phyloP scores from a whole-genome alignment of 148 eudicot genomes.

The Chenopodium album region DNA sequence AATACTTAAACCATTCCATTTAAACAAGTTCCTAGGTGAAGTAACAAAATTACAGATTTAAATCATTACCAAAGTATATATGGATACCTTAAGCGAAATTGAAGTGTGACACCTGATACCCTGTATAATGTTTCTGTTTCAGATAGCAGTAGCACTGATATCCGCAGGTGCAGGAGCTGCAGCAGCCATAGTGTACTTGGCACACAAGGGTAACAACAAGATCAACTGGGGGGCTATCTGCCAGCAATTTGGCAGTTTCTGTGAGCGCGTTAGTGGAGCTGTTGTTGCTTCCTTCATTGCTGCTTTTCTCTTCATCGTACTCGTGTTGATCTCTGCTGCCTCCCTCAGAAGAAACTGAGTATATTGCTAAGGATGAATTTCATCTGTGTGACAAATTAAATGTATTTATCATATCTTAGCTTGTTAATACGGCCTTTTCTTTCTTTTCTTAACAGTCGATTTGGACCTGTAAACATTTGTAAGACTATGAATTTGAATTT shows the following conservation, averaged over 20 bases:
- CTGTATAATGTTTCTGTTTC: constrained; percentile 1
- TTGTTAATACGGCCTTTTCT: background rate
- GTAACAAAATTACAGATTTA: background rate
- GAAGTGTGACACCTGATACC: background rate
- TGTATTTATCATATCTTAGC: background rate
- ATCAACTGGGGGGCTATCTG: constrained; percentile 79
- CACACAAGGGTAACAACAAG: constrained; percentile 69
- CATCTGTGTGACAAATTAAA: background rate
- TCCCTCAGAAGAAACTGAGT: constrained; percentile 46
- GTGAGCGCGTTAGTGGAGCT: constrained; percentile 72
- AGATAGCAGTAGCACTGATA: constrained; percentile 55
- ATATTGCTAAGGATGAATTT: background rate
- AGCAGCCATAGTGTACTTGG: constrained; percentile 84
- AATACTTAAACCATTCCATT: background rate
- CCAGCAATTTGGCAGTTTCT: constrained; percentile 77
- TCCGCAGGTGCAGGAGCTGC: constrained; percentile 69
- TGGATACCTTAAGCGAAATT: too few species aligned
- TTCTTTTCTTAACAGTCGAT: background rate
- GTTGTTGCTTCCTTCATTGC: constrained; percentile 82
- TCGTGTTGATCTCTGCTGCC: constrained; percentile 63
- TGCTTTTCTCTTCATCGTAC: constrained; percentile 47
- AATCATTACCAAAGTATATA: too few species aligned
- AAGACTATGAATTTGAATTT: background rate
- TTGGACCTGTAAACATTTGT: background rate
- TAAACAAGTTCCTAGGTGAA: background rate